A percentile compares a stretch with the other conserved stretches of the same genome.
These are phyloP conservation scores for Penicillium salamii DNA, from an alignment of 495 filamentous ascomycete species.

Conservation along the genomic window DNA sequence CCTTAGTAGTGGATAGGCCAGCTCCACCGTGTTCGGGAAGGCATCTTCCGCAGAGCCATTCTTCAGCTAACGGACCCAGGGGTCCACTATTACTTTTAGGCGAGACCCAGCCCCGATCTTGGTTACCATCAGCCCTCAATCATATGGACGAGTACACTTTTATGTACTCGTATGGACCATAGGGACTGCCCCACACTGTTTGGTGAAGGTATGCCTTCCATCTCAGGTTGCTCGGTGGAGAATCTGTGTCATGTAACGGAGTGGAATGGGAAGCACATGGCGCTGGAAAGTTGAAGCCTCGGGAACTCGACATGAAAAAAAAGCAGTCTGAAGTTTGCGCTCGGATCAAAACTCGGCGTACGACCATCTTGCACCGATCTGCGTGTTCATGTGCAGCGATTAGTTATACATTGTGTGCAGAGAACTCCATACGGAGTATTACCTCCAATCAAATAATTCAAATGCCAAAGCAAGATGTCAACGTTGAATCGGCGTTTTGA, in stretches of 20 bases:
- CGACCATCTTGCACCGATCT: background rate
- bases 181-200: too few species aligned
- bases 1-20: constrained; percentile 8
- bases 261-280: background rate
- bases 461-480: background rate
- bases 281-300: background rate
- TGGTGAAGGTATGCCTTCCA: too few species aligned
- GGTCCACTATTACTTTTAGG: too few species aligned
- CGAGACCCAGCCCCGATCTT: background rate
- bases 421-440: background rate
- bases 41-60: background rate
- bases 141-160: too few species aligned
- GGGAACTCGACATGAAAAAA: background rate
- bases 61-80: background rate
- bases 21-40: background rate
- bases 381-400: background rate
- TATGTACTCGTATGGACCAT: too few species aligned
- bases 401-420: background rate
- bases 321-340: background rate
- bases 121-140: too few species aligned
- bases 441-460: background rate
- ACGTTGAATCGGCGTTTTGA: background rate
- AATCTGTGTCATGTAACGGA: background rate
- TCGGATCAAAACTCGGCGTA: background rate
- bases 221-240: too few species aligned